A percentile compares a stretch with the other conserved stretches of the same genome.
phyloP scores from a whole-genome alignment of 495 filamentous ascomycete species.

The Penicillium silybi region DNA sequence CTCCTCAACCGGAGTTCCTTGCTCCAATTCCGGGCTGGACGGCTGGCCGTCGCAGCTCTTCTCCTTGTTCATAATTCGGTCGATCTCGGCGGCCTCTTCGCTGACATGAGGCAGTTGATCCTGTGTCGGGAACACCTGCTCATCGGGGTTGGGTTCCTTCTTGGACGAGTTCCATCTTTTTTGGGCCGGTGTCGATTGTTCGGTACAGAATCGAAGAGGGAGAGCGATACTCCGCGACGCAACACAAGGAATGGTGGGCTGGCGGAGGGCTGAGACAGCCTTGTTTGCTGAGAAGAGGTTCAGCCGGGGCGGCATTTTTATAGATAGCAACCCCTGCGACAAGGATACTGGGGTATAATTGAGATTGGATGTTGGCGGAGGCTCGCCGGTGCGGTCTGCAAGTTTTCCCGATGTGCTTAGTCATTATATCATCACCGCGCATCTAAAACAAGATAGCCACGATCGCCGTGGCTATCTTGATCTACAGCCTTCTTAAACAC shows the following conservation, averaged over 20 bases:
- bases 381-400: slow-evolving; percentile 17
- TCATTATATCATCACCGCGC: slow-evolving; percentile 4
- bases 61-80: slow-evolving; percentile 44
- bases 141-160: slow-evolving; percentile 33
- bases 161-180: slow-evolving; percentile 40
- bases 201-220: slow-evolving; percentile 20
- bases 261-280: slow-evolving; percentile 32
- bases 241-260: slow-evolving; percentile 19
- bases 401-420: slow-evolving; percentile 17
- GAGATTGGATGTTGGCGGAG: slow-evolving; percentile 6
- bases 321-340: neutral
- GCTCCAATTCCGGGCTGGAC: slow-evolving; percentile 58
- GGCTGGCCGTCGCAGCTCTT: slow-evolving; percentile 41
- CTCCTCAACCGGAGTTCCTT: slow-evolving; percentile 63
- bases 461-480: neutral
- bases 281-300: slow-evolving; percentile 37
- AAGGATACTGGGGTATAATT: slow-evolving; percentile 1
- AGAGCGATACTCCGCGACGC: slow-evolving; percentile 25
- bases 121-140: slow-evolving; percentile 47
- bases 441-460: slow-evolving; percentile 1
- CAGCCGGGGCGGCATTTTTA: slow-evolving; percentile 37
- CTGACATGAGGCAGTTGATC: slow-evolving; percentile 57
- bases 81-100: slow-evolving; percentile 59
- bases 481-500: neutral
- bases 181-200: slow-evolving; percentile 20